A percentile compares a stretch with the other conserved stretches of the same genome.
Evolutionary conservation across 805 yeast genomes (phyloP).

Genomic region (Yamadazyma akitaensis): DNA sequence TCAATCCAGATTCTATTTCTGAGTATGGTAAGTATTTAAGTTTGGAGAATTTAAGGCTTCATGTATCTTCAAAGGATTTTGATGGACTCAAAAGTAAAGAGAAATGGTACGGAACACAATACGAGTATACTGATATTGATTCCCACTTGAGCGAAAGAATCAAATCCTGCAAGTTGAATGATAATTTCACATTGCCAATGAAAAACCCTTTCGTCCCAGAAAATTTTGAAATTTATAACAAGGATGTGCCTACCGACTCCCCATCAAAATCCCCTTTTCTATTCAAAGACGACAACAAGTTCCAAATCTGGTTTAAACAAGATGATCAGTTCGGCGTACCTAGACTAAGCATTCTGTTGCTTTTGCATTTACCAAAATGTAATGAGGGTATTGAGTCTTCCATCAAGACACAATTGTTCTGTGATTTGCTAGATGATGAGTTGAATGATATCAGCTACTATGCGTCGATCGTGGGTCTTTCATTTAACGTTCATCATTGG

Average conservation of each 20-base stretch:
- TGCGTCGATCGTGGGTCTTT: constrained; percentile 79
- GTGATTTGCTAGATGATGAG: constrained; percentile 71
- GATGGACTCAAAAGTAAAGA: constrained; percentile 49
- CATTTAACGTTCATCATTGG: constrained; percentile 52
- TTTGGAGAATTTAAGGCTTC: constrained; percentile 58
- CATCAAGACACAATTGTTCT: constrained; percentile 57
- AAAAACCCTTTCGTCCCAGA: constrained; percentile 82
- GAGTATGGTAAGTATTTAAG: constrained; percentile 49
- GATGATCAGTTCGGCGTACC: constrained; percentile 90
- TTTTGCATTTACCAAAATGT: constrained; percentile 63
- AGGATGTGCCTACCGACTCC: constrained; percentile 22
- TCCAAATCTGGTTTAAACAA: constrained; percentile 80
- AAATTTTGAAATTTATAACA: constrained; percentile 57
- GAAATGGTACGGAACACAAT: constrained; percentile 90
- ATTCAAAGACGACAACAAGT: constrained; percentile 47
- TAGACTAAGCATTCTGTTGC: constrained; percentile 66
- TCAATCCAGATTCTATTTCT: constrained; percentile 51
- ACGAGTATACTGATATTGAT: constrained; percentile 48
- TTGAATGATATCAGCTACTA: constrained; percentile 75
- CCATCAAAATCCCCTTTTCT: constrained; percentile 59
- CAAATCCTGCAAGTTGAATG: constrained; percentile 21
- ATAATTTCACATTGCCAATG: constrained; percentile 56
- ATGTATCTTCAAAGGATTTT: constrained; percentile 51
- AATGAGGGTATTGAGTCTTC: constrained; percentile 56
- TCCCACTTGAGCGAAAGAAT: constrained; percentile 32